Base-by-base conservation (phyloP, 139 green algal species). In the Coelastrella sp. region DNA sequence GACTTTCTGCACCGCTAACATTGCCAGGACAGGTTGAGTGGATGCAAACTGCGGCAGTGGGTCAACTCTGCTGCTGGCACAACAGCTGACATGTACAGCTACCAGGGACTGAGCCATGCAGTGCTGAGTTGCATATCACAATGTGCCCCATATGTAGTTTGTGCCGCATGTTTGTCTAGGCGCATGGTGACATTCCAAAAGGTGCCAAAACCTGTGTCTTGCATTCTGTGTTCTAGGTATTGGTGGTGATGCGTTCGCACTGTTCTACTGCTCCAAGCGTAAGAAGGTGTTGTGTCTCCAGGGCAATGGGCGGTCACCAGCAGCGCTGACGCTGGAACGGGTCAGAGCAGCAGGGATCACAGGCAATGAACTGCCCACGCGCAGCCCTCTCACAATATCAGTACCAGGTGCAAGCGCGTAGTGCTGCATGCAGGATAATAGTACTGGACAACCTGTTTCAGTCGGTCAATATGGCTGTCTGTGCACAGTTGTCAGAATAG, bases 231-330 rank as follows among this genome's bases (percentile, higher is more conserved):
- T 14, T 22, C 12, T 17, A 72, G 93, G 95, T 78, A 95, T 96
- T 83, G 95, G 95, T 35, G 95, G 95, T 0, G 95, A 97, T 87
- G 95, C 95, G 19, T 97, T 97, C 85, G 91, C 84, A 6, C 85
- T 97, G 66, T 97, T 91, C 72, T 97, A 95, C 91, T 82, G 92
- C 61, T 92, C 93, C 17, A 70, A 85, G 24, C 87, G 65, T 7
- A 91, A 90, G 4, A 92, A 92, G 57, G 95, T 97, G 19, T 66
- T 87, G 15, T 92, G 90, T 84, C 79, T 96, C n/a, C 72, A 93
- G 73, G 95, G 95, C 61, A 94, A 93, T 89, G 95, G 95, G 15
- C 74, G 72, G 7, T 91, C 93, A 7, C 92, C 91, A 6, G 92
- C 76, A 20, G 94, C 66, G 7, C 91, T 97, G 11, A 95, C 90